Evolutionary conservation across 108 stramenopile species (phyloP), one percentile per base, ranked within the genome.

Genomic region (Fragilaria radians): DNA sequence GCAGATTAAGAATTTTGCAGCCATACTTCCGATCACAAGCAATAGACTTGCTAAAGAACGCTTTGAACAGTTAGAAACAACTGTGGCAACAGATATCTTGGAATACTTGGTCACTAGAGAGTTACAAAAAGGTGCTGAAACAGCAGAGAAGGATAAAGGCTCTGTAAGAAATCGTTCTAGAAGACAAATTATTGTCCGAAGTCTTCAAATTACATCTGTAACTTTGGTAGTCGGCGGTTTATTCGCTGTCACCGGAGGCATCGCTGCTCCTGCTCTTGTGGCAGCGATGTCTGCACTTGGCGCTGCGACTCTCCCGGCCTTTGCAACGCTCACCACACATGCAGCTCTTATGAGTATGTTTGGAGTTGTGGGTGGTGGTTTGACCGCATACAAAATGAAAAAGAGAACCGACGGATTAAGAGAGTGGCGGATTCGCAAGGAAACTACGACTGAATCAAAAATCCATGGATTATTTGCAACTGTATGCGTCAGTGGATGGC

Each of bases 241-340:
- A 17, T 72, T 81, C 60, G 80, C 69, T 18, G 65, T 81, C 22
- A 76, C 80, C 0, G 80, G 76, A 31, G 80, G 80, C 17, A 46
- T 81, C 21, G 80, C 80, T 9, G 80, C 77, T 17, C 80, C 80
- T 19, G 80, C 71, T n/a, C 57, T 81, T 27, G 80, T 74, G 2
- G 77, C 77, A 49, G 74, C 68, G 0, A 58, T 81, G 45, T 59
- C 77, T 18, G 57, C 66, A 19, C 65, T 74, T 28, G 74, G 77
- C 30, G 32, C 47, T 5, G 59, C 34, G 7, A 68, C 77, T 48
- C 71, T 72, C 28, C 32, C 72, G 0, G 62, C 76, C 1, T 49
- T 68, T 22, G 75, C 75, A 3, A 62, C 70, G 3, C 46, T 77
- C 14, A 73, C 76, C 31, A 76, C 73, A 9, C 67, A 66, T 34